phyloP scores from a whole-genome alignment of 345 rosid species.

The Arabis hirsuta region DNA sequence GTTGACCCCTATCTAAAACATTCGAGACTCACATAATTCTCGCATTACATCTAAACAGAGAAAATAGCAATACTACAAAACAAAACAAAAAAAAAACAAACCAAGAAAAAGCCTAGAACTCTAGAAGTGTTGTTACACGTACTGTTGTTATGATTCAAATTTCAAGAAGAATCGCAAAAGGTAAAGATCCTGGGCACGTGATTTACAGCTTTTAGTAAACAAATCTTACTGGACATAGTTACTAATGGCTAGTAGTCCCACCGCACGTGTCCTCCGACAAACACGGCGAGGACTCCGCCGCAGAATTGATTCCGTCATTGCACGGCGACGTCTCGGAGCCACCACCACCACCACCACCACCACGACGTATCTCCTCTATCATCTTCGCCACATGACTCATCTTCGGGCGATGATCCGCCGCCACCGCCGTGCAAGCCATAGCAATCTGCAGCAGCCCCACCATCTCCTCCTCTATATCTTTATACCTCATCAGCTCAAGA shows the following conservation, averaged over 20 bases:
- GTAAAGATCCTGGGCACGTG: conserved; percentile 20
- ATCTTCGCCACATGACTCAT: conserved; percentile 66
- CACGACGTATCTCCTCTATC: conserved; percentile 73
- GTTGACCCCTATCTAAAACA: not conserved
- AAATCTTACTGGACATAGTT: not conserved
- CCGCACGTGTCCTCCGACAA: conserved; percentile 78
- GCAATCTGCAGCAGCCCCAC: conserved; percentile 76
- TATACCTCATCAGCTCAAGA: conserved; percentile 83
- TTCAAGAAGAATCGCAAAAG: conserved; percentile 9
- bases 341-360: conserved; percentile 47
- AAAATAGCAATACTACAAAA: conserved; percentile 3
- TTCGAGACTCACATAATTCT: not conserved
- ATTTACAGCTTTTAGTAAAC: conserved; percentile 22
- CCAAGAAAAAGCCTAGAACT: conserved; percentile 1
- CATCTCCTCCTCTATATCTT: conserved; percentile 87
- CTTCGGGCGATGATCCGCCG: conserved; percentile 69
- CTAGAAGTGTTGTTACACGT: conserved; percentile 5
- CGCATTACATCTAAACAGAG: not conserved
- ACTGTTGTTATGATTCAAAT: not conserved
- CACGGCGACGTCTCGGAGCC: conserved; percentile 62
- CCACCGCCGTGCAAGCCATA: conserved; percentile 56
- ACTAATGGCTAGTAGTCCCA: conserved; percentile 55
- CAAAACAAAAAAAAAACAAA: not conserved
- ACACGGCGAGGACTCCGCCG: conserved; percentile 71
- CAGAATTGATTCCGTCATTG: conserved; percentile 61